Base-by-base conservation (phyloP, 2,329 filamentous ascomycete species). In the Plectosphaerella sp. region DNA sequence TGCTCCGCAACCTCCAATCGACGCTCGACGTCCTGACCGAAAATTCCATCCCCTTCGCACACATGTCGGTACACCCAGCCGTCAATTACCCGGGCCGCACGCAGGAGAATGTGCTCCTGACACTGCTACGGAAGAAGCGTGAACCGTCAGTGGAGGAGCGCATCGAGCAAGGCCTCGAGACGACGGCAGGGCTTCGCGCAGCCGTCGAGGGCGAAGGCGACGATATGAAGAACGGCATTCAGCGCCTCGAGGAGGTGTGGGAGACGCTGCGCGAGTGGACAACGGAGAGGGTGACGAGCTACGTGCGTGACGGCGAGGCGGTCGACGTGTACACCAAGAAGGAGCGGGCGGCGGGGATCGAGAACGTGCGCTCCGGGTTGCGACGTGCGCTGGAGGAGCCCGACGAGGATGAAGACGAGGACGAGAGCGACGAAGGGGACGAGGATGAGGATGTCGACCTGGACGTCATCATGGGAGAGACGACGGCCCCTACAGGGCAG, bases 61-160 rank as follows among this genome's bases (percentile, higher is more conserved):
- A 83, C 51, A 78, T 90, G 49, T 86, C 88, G 57, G 81, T 89
- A 20, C 90, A 89, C 64, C 91, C 91, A 0, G 83, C 86, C 12
- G 88, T 89, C 2, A 84, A 85, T 66, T 94, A 82, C 69, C 91
- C 83, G 5, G 87, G 83, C 37, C 85, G 80, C 59, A 86, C 79
- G 5, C 84, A 89, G 54, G 83, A 88, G 66, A 71, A 68, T 47
- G 76, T 89, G 4, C 77, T 93, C 1, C 76, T 81, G 24, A 82
- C 87, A 60, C 75, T 96, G 2, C 74, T 95, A 33, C 86, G 90
- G 39, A 95, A 94, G 70, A 94, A 94, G 66, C 78, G 91, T 47
- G 90, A 94, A 59, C 89, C 89, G 0, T 78, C 82, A 22, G 84
- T 91, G 16, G 88, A 92, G 64, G 83, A 85, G 52, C 86, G 87